Percentiles rank a stretch among this genome's conserved stretches.
Evolutionary conservation across 2,329 filamentous ascomycete species (phyloP).

Genomic region (Neofusicoccum kwambonambiense): DNA sequence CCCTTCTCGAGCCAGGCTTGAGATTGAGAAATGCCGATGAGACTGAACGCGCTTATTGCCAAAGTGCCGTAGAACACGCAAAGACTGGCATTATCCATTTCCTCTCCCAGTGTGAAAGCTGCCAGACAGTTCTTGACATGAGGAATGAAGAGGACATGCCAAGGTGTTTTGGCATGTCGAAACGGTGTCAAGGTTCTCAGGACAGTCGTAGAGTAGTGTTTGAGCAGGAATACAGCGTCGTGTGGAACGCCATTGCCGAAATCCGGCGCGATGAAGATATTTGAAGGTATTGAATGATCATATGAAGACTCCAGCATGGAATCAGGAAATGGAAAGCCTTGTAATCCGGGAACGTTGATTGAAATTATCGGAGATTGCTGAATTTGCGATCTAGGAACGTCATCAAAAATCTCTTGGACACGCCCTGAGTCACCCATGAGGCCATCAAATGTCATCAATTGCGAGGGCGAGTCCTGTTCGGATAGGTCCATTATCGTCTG

Average conservation of each 20-base stretch:
- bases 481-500: background rate
- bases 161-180: background rate
- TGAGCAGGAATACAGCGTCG: constrained; percentile 40
- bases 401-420: too few relatives aligned
- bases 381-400: too few relatives aligned
- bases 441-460: too few relatives aligned
- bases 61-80: background rate
- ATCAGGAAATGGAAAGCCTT: too few relatives aligned
- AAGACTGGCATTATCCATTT: background rate
- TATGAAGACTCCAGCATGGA: too few relatives aligned
- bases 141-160: background rate
- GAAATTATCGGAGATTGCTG: too few relatives aligned
- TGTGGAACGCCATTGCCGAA: constrained; percentile 21
- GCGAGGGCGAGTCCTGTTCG: too few relatives aligned
- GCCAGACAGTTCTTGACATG: background rate
- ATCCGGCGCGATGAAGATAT: background rate
- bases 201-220: constrained; percentile 36
- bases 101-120: background rate
- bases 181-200: background rate
- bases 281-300: too few relatives aligned
- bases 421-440: too few relatives aligned
- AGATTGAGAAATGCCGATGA: background rate
- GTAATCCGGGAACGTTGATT: too few relatives aligned
- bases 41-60: background rate
- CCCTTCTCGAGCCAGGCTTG: background rate